Conservation (phyloP, 208 protist species). For the Trypanosoma scelopori region DNA sequence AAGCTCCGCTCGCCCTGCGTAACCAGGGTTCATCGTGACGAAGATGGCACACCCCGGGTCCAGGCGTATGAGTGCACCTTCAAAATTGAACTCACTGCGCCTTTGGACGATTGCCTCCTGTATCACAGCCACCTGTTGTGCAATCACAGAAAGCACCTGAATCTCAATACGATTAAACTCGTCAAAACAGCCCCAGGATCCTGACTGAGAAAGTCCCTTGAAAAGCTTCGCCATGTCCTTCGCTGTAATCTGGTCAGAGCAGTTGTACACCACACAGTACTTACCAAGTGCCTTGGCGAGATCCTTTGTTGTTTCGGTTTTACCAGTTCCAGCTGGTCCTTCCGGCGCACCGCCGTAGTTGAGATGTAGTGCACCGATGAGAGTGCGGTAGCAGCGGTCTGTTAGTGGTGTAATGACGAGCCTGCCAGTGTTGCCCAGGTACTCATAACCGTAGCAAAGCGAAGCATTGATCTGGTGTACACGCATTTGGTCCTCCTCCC, state of each 20-base stretch:
- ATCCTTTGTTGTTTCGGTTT: conserved; percentile 99
- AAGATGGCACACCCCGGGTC: conserved; percentile 94
- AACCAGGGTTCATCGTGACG: conserved; percentile 99
- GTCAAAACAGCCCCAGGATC: conserved; percentile 97
- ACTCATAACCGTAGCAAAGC: conserved; percentile 96
- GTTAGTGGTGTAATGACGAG: conserved; percentile 97
- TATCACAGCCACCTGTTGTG: conserved; percentile 96
- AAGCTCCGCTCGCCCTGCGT: conserved; percentile 96
- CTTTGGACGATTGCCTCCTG: conserved; percentile 92
- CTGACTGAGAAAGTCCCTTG: conserved; percentile 92
- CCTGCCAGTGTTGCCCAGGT: conserved; percentile 94
- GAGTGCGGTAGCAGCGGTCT: conserved; percentile 95
- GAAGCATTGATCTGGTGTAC: conserved; percentile 93
- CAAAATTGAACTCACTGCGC: conserved; percentile 92
- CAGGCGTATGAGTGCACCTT: conserved; percentile 91
- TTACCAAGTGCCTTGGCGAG: conserved; percentile 95
- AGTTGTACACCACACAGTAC: conserved; percentile 99
- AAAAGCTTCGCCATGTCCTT: conserved; percentile 97
- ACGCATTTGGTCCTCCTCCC: conserved; percentile 83
- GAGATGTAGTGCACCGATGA: conserved; percentile 96
- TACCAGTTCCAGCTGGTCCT: conserved; percentile 97
- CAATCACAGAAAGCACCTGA: conserved; percentile 97
- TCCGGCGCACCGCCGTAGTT: conserved; percentile 96
- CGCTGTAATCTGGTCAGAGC: conserved; percentile 95
- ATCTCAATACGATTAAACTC: conserved; percentile 98